Conservation (phyloP, 805 yeast genomes). For the Suhomyces faveliae region DNA sequence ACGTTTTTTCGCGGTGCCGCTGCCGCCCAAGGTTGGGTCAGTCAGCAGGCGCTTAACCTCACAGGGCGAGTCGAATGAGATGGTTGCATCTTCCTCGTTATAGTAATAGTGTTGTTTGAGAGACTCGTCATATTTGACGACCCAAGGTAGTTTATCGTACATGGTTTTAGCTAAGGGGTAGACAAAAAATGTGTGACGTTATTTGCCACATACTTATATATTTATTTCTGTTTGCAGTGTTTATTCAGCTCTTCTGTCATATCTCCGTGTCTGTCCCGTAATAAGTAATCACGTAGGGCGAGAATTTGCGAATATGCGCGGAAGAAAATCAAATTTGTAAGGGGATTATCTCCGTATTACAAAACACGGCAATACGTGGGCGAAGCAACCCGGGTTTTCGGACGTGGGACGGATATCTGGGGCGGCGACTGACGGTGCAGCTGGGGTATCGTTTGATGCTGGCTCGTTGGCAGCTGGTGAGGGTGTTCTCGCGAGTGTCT, state of each 20-base stretch:
- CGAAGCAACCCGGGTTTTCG: background rate
- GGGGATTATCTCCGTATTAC: background rate
- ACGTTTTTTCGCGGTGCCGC: conserved; percentile 1
- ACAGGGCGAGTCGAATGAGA: conserved; percentile 15
- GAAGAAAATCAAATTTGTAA: background rate
- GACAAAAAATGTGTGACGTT: background rate
- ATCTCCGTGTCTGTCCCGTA: background rate
- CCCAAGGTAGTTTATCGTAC: background rate
- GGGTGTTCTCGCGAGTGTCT: too few relatives aligned
- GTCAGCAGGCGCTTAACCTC: conserved; percentile 10
- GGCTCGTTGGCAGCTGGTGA: too few relatives aligned
- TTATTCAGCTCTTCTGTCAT: background rate
- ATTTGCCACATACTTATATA: background rate
- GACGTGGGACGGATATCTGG: background rate
- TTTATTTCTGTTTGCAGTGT: background rate
- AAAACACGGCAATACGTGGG: too few relatives aligned
- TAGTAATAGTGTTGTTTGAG: conserved; percentile 15
- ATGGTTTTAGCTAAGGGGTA: background rate
- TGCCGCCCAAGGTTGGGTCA: background rate
- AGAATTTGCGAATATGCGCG: background rate
- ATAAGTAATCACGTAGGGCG: background rate
- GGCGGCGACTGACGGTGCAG: too few relatives aligned
- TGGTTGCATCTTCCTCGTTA: conserved; percentile 11
- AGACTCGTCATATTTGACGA: conserved; percentile 13
- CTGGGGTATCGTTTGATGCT: too few relatives aligned